Evolutionary conservation across 139 green algal species (phyloP).

Genomic region (Chlamydomonas sphaeroides): DNA sequence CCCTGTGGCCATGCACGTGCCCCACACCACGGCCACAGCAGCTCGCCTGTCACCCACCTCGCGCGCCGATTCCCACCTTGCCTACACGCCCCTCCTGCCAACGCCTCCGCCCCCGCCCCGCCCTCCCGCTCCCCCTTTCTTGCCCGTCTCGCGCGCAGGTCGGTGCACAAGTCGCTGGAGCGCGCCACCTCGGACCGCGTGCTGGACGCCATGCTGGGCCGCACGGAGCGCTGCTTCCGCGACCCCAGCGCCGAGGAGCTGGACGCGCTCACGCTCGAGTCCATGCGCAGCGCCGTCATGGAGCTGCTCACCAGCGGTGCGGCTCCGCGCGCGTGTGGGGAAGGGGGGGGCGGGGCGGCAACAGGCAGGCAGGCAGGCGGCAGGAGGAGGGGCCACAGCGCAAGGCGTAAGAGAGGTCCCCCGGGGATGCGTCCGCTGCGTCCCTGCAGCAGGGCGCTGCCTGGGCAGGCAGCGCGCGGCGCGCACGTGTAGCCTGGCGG

Average conservation of each 20-base stretch:
- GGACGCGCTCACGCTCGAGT: slow-evolving; percentile 85
- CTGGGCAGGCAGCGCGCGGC: too few relatives aligned
- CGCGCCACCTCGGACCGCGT: slow-evolving; percentile 83
- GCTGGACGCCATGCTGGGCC: slow-evolving; percentile 86
- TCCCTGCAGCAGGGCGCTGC: too few relatives aligned
- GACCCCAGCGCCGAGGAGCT: slow-evolving; percentile 87
- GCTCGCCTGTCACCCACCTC: too few relatives aligned
- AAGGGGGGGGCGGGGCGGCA: background rate
- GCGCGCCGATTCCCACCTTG: too few relatives aligned
- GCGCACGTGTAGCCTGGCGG: too few relatives aligned
- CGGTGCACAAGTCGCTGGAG: slow-evolving; percentile 90
- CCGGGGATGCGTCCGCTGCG: too few relatives aligned
- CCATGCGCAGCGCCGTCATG: slow-evolving; percentile 72
- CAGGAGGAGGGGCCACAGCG: too few relatives aligned
- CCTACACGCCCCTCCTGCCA: too few relatives aligned
- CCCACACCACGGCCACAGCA: too few relatives aligned
- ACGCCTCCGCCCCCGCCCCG: too few relatives aligned
- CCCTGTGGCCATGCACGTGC: too few relatives aligned
- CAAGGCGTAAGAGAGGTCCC: too few relatives aligned
- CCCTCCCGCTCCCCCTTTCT: background rate
- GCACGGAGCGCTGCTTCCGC: slow-evolving; percentile 81
- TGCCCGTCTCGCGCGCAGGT: slow-evolving; percentile 52
- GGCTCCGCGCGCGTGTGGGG: background rate
- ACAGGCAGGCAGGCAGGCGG: background rate
- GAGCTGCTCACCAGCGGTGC: slow-evolving; percentile 78